phyloP scores from a whole-genome alignment of 1,284 basidiomycete species.

The Puccinia hordei region DNA sequence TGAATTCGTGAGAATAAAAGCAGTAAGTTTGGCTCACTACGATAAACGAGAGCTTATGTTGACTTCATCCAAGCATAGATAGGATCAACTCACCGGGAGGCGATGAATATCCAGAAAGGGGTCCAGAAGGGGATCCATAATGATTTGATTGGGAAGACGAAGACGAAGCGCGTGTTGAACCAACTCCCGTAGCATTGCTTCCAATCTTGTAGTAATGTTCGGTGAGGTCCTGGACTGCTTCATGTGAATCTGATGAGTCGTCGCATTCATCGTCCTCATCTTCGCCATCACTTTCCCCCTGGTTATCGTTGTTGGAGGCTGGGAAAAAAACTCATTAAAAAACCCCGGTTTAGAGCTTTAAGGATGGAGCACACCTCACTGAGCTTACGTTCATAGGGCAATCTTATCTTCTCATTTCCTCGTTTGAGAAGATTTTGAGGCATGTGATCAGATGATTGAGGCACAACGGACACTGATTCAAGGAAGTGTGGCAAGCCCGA shows the following conservation, averaged over 20 bases:
- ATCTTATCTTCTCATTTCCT: background rate
- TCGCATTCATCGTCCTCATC: constrained; percentile 1
- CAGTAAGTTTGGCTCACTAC: background rate
- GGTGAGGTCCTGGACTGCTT: background rate
- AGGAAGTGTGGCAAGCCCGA: background rate
- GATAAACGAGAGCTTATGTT: background rate
- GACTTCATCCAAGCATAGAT: background rate
- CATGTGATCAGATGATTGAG: background rate
- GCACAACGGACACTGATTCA: background rate
- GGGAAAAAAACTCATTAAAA: background rate
- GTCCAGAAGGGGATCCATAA: background rate
- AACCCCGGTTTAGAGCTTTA: background rate
- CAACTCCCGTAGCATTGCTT: background rate
- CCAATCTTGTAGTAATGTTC: background rate
- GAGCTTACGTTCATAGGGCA: background rate
- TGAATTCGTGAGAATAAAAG: background rate
- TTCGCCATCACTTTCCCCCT: background rate
- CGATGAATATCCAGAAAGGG: background rate
- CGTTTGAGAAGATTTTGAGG: background rate
- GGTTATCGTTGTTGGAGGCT: background rate
- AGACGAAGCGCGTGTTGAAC: background rate
- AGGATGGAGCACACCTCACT: background rate
- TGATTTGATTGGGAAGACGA: background rate
- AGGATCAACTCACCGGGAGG: background rate
- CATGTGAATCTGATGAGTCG: background rate